Evolutionary conservation across 1,284 basidiomycete genomes (phyloP), one percentile per base, ranked within the genome.

Genomic region (Apiotrichum brassicae): DNA sequence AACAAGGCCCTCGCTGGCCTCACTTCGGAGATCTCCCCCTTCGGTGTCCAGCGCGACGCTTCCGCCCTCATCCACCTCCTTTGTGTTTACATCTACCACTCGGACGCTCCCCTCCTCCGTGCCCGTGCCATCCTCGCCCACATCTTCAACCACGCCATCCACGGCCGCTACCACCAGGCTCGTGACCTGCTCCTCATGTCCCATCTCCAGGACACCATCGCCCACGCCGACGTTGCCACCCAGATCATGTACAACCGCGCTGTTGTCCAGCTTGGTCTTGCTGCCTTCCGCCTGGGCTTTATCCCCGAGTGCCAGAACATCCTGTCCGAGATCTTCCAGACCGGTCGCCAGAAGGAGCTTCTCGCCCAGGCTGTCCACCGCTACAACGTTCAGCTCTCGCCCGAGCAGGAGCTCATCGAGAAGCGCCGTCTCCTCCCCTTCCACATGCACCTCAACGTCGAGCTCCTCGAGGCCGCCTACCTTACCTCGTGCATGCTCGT

Each of bases 391-490:
- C 68, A 70, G 48, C 77, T 97, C 47, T 83, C 86, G 14, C 89
- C 91, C 7, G 95, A 98, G 73, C 94, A 98, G 75, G 95, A 98
- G 73, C 88, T 92, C 70, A 84, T 92, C 7, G 95, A 98, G 73
- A 88, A 92, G 63, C 87, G 92, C 62, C 82, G 94, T 40, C 89
- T 97, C 65, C 79, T 99, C 22, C 95, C 95, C 28, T 99, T 98
- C 85, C 95, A 99, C 75, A 90, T 98, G 87, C 95, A 99, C 76
- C 94, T 98, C 76, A 98, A 98, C 77, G 89, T 95, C 14, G 95
- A 98, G 74, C 78, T 99, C 24, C 79, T 98, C 55, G 95, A 98
- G 75, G 93, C 92, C 37, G 93, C 91, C 8, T 99, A 97, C 79
- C 79, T 99, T 37, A 91, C 95, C 34, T 94, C 90, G 18, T 95